Base-by-base conservation (phyloP, 805 yeast genomes). In the Yueomyces sinensis region DNA sequence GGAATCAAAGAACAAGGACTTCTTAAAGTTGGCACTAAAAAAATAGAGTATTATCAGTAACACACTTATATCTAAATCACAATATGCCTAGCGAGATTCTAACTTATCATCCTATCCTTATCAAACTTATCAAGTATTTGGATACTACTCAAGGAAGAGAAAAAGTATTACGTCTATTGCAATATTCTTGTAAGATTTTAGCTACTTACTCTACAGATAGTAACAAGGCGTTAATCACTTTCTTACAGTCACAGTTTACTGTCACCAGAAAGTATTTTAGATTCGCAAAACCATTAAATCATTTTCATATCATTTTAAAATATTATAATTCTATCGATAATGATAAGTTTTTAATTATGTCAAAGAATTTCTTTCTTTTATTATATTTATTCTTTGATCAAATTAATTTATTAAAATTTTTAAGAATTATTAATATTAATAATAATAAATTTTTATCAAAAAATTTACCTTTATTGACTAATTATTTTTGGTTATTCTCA, bases 201-300 rank as follows among this genome's bases (percentile, higher is more conserved):
- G 24, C 25, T 14, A n/a, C n/a, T n/a, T n/a, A n/a, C n/a, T n/a
- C n/a, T n/a, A n/a, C 11, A 13, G 16, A 11, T 5, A 13, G 15
- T 4, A 64, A 65, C 31, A 68, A 77, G 24, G 56, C 58, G 32
- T 54, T 69, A 39, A 67, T 74, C 53, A 69, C 68, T 44, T 62
- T 67, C 17, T 56, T 84, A 41, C 82, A 77, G 59, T 54, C 52
- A 31, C 74, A 79, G 42, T 68, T 83, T 22, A 69, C 82, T 2
- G 56, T 77, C 39, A 67, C 82, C 41, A 75, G 97, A 56, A 89
- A 89, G 62, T 76, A 86, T 17, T 61, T 87, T 64, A 72, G 96
- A 50, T 74, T 79, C 50, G 71, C 84, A 42, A 87, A 86, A 59
- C 94, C 94, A 1, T 61, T 87, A 48, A 67, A 66, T 47, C 84